Conservation (phyloP, 2,329 filamentous ascomycete species). For the Thielaviopsis populi region DNA sequence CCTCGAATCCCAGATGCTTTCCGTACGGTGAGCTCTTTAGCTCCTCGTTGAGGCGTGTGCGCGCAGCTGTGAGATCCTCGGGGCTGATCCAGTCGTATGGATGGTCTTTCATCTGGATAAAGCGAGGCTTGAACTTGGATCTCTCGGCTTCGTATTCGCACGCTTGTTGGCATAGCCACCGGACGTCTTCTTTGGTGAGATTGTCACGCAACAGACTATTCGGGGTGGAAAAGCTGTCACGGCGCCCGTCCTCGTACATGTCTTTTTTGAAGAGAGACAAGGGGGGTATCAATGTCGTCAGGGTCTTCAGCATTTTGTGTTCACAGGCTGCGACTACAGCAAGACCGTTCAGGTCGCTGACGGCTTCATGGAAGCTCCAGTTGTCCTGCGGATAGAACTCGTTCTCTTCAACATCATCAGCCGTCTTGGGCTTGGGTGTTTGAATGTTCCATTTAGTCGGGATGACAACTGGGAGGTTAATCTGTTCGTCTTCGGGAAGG, state of each 20-base stretch:
- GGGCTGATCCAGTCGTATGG: slow-evolving; percentile 22
- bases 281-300: slow-evolving; percentile 16
- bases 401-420: not conserved
- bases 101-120: slow-evolving; percentile 21
- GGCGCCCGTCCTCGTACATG: too few relatives aligned
- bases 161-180: slow-evolving; percentile 21
- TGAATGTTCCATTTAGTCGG: slow-evolving; percentile 14
- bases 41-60: slow-evolving; percentile 18
- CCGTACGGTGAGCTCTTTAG: slow-evolving; percentile 4
- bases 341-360: slow-evolving; percentile 23
- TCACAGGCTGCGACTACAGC: slow-evolving; percentile 21
- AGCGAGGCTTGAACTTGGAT: slow-evolving; percentile 21
- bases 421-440: not conserved
- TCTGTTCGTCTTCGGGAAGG: slow-evolving; percentile 15
- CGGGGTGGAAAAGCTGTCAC: not conserved
- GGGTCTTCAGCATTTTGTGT: slow-evolving; percentile 17
- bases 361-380: slow-evolving; percentile 19
- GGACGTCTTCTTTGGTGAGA: slow-evolving; percentile 12
- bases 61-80: slow-evolving; percentile 18
- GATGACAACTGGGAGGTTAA: slow-evolving; percentile 18
- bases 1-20: slow-evolving; percentile 1
- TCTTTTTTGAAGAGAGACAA: not conserved
- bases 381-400: slow-evolving; percentile 12
- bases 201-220: not conserved
- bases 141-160: slow-evolving; percentile 20